Conservation (phyloP, 2,329 filamentous ascomycete genomes). For the Hypomyces perniciosus region DNA sequence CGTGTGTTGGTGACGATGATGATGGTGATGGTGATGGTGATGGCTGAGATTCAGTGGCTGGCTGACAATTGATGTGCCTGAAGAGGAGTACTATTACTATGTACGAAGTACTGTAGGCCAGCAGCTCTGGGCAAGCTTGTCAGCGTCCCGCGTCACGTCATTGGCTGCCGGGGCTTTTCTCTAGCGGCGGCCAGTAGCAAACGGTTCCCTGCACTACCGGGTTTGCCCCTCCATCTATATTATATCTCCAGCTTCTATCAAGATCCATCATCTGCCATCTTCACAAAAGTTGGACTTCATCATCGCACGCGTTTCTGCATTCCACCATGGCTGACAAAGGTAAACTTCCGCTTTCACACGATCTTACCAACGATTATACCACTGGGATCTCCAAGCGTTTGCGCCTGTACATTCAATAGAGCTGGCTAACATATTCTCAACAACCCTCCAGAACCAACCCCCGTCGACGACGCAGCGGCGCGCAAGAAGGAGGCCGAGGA, state of each 20-base stretch:
- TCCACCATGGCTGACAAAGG: conserved; percentile 38
- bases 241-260: conserved; percentile 14
- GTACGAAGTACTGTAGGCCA: no score
- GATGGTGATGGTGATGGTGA: not conserved
- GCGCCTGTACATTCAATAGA: not conserved
- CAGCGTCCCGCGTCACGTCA: not conserved
- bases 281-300: not conserved
- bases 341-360: conserved; percentile 5
- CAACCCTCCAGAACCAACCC: conserved; percentile 40
- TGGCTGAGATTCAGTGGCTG: not conserved
- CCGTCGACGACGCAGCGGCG: conserved; percentile 52
- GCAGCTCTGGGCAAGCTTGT: no score
- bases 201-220: conserved; percentile 1
- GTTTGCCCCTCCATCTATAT: conserved; percentile 17
- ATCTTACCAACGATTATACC: not conserved
- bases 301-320: not conserved
- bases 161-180: not conserved
- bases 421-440: conserved; percentile 6
- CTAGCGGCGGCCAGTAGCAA: not conserved
- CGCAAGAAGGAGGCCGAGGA: conserved; percentile 73
- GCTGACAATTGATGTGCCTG: conserved; percentile 8
- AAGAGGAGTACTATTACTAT: not conserved
- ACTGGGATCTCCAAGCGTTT: no score
- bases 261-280: conserved; percentile 12
- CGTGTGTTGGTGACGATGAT: not conserved